Conservation (phyloP, 345 rosid genomes). For the Alliaria petiolata region DNA sequence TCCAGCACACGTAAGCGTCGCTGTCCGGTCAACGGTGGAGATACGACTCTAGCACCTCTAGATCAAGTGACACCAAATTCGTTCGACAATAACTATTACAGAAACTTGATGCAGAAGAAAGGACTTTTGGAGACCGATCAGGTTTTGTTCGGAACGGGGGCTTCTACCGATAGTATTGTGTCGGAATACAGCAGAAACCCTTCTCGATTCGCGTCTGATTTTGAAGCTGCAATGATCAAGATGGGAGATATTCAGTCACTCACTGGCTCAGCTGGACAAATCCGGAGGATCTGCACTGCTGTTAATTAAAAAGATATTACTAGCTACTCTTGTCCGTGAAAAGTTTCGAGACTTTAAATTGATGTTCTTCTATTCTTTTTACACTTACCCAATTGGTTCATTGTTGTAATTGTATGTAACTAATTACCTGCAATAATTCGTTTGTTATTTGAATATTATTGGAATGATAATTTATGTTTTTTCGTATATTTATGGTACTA, state of each 20-base stretch:
- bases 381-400: background rate
- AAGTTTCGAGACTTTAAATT: background rate
- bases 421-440: background rate
- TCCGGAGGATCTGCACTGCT: conserved; percentile 36
- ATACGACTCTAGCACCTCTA: conserved; percentile 35
- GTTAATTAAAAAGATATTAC: conserved; percentile 26
- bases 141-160: conserved; percentile 41
- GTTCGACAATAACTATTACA: conserved; percentile 55
- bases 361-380: too few species aligned
- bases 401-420: conserved; percentile 17
- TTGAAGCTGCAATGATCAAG: conserved; percentile 43
- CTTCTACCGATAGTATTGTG: conserved; percentile 43
- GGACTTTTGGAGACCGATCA: conserved; percentile 55
- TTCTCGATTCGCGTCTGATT: conserved; percentile 36
- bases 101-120: conserved; percentile 46
- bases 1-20: conserved; percentile 38
- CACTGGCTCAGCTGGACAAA: conserved; percentile 39
- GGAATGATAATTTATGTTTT: background rate
- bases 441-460: conserved; percentile 12
- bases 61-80: conserved; percentile 51
- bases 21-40: conserved; percentile 33
- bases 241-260: conserved; percentile 45
- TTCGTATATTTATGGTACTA: background rate
- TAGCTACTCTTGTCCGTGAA: background rate
- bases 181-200: conserved; percentile 39